Base-by-base conservation (phyloP, 306 rosid genomes). In the Mucuna pruriens region DNA sequence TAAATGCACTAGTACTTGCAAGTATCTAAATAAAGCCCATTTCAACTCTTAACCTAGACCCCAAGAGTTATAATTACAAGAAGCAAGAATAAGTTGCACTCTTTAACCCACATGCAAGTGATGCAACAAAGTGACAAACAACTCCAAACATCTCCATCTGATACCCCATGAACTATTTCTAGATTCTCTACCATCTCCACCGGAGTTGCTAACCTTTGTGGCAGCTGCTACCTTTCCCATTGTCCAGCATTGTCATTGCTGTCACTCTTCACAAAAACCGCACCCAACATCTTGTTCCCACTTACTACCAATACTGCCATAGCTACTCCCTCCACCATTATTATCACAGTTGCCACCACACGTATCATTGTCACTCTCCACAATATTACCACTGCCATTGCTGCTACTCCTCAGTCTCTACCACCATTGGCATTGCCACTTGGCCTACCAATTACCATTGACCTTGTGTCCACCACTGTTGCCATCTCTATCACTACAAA, bases 111-210 rank as follows among this genome's bases (percentile, higher is more conserved):
- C 70, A 60, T 16, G 31, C 19, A 25, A 40, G 42, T 58, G 67
- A 40, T 40, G 44, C 46, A 75, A 75, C n/a, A n/a, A n/a, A n/a
- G n/a, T n/a, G n/a, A n/a, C n/a, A n/a, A n/a, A n/a, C 79, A 58
- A 40, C 70, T 75, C 79, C 44, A 58, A 11, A 64, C 80, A 60
- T 57, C 57, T 36, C 22, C 48, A 63, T 64, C 23, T 76, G 62
- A 48, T 48, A 77, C 49, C 64, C 19, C 74, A 48, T 46, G n/a
- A 77, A 62, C 80, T 45, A 34, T 16, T 13, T 26, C 39, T 22
- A 57, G 1, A 57, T 23, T 26, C 60, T 76, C 46, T 16, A 44
- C 26, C 26, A 26, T 22, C 25, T 8, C 20, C 13, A 26, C 40
- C 58, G 16, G 17, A 7, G 7, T 54, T 20, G 62, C 26, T 54